Base-by-base conservation (phyloP, 371 early-diverging fungal genomes). In the Syncephalastrum sp. region DNA sequence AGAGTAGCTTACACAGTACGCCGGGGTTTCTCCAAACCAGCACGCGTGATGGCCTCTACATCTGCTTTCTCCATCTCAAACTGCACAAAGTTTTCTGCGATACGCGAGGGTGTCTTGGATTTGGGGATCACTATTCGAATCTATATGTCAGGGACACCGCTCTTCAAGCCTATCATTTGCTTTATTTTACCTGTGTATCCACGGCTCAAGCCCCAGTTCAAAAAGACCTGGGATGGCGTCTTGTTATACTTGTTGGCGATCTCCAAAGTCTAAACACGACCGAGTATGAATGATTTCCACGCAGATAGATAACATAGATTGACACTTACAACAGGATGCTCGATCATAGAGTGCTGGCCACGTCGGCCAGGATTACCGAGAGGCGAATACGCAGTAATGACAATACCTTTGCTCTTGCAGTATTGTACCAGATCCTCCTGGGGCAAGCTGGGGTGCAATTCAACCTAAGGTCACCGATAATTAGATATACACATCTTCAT, bases 121-220 rank as follows among this genome's bases (percentile, higher is more conserved):
- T 86, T 86, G 50, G 86, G 85, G 54, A 86, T 82, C 13, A 81
- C 86, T 49, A 41, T 19, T 47, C 17, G 12, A 4, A 17, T 38
- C 17, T 15, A 33, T 16, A 15, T 33, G 10, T 29, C 19, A 24
- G 17, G 19, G 19, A 5, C 14, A 29, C 16, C 7, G 14, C 16
- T 38, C 2, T 50, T 23, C 51, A 50, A 33, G 15, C 25, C 10
- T 51, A 17, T 3, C 17, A 14, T 50, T 27, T 50, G 25, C 25
- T 21, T 16, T 16, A 14, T 51, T 38, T 46, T 45, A 56, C 56
- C 80, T 16, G 70, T 72, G 54, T 71, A 64, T 16, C 81, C 81
- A 45, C 88, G 85, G 56, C 87, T 76, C 29, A 89, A 55, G 25
- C 78, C 82, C 92, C 94, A 95, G 49, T 84, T 80, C 41, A 95